Base-by-base conservation (phyloP, 2,329 filamentous ascomycete genomes). In the Pestalotiopsis sp. region DNA sequence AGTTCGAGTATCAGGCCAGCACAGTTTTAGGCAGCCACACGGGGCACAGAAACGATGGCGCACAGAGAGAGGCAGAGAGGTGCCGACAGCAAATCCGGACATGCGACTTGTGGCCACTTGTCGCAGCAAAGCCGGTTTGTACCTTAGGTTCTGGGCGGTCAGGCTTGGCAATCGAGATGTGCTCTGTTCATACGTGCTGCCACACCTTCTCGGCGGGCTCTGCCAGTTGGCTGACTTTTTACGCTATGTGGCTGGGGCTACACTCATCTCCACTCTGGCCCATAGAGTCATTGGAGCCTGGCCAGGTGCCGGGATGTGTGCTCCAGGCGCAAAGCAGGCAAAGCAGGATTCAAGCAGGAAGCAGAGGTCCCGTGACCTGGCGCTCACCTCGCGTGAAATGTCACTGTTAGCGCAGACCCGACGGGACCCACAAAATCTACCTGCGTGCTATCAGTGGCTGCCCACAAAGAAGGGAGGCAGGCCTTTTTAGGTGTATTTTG, bases 291-390 rank as follows among this genome's bases (percentile, higher is more conserved):
- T 36, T 49, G 20, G 17, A 27, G 36, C 41, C 20, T 20, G 14
- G 36, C 62, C 17, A n/a, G 20, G 7, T 9, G 64, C 45, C 52
- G 11, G 23, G 27, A 58, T 17, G 5, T 23, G n/a, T 3, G 31
- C 31, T 36, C 23, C 12, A 38, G 23, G 23, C n/a, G 11, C 17
- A 12, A 23, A 25, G 23, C 25, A 66, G 45, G 11, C 17, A 12
- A 23, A 25, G 23, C 25, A 66, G 45, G 45, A 49, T n/a, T 7
- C 6, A 52, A 52, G 45, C 45, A n/a, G 17, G 1, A 9, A 3
- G 17, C 25, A 49, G 11, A 41, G n/a, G 66, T 70, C 60, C 62
- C 68, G 68, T 70, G 68, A 70, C 60, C 58, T 70, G 68, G 68
- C 68, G 68, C 66, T 66, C 63, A 60, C 68, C 66, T 67, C 66